Conservation (phyloP, 2,329 filamentous ascomycete species). For the Corniculantispora saksenae region DNA sequence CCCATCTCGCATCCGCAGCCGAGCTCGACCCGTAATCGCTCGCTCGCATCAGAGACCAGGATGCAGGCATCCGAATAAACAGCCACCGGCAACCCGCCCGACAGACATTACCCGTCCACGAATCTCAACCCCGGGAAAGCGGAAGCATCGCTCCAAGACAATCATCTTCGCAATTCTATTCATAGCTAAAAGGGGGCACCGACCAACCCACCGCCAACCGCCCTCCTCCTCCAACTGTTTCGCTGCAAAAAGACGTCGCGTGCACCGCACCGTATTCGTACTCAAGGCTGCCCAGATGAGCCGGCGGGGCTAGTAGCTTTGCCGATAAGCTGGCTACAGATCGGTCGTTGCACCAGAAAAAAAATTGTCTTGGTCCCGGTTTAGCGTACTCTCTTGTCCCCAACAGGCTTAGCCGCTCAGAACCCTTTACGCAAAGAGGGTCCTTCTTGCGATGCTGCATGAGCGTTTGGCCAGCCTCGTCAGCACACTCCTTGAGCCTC, state of each 20-base stretch:
- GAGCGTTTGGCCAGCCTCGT: neutral
- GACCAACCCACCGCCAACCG: neutral
- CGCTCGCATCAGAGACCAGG: neutral
- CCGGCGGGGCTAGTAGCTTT: neutral
- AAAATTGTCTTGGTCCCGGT: neutral
- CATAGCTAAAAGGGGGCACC: neutral
- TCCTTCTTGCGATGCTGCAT: neutral
- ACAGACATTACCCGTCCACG: neutral
- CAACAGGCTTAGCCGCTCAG: conserved; percentile 4
- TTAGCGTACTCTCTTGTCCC: conserved; percentile 6
- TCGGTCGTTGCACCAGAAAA: conserved; percentile 5
- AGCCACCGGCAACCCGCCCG: neutral
- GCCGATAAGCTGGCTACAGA: conserved; percentile 13
- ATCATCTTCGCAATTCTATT: no score
- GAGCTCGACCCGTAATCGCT: conserved; percentile 20
- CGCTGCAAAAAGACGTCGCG: conserved; percentile 6
- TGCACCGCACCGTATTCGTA: conserved; percentile 19
- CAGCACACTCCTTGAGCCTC: neutral
- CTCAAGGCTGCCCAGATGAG: conserved; percentile 6
- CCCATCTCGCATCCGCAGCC: conserved; percentile 15
- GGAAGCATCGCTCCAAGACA: no score
- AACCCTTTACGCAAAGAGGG: conserved; percentile 3
- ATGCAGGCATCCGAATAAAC: neutral
- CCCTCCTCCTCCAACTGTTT: neutral
- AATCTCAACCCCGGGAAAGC: no score